These are phyloP conservation scores for Dothistroma septosporum DNA, from an alignment of 2,329 filamentous ascomycete species.

Conservation along the genomic window DNA sequence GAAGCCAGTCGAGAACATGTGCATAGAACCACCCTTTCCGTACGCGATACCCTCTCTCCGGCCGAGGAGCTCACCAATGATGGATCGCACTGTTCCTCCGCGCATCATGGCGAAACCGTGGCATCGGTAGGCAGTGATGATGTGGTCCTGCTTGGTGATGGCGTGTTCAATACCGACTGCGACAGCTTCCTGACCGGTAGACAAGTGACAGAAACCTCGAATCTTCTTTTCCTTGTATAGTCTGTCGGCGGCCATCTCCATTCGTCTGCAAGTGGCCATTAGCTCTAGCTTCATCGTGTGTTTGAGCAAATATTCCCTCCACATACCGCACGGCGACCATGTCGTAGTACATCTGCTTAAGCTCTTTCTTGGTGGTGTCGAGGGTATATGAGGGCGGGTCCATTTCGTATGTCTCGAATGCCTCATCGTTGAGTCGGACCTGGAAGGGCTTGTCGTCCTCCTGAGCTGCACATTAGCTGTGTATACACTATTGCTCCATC, in stretches of 20 bases:
- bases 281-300: constrained; percentile 6
- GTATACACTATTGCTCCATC: not conserved
- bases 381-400: constrained; percentile 92
- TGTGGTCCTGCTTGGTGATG: constrained; percentile 82
- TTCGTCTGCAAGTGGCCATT: constrained; percentile 62
- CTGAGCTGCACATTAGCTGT: constrained; percentile 44
- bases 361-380: constrained; percentile 91
- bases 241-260: constrained; percentile 99
- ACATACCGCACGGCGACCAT: constrained; percentile 90
- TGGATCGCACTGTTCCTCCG: constrained; percentile 80
- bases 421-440: constrained; percentile 91
- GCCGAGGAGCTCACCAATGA: constrained; percentile 93
- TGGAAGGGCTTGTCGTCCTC: constrained; percentile 92
- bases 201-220: constrained; percentile 98
- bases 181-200: constrained; percentile 95
- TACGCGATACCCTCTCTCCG: constrained; percentile 95
- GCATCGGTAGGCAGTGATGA: constrained; percentile 98
- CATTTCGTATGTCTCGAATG: constrained; percentile 98
- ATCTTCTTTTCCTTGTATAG: constrained; percentile 99
- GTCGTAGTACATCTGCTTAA: constrained; percentile 98
- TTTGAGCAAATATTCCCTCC: not conserved
- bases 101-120: constrained; percentile 98
- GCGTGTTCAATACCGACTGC: constrained; percentile 96
- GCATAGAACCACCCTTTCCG: constrained; percentile 99
- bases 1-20: constrained; percentile 98